Percentiles rank a stretch among this genome's conserved stretches.
These are phyloP conservation scores for Ganoderma leucocontextum DNA, from an alignment of 1,284 basidiomycete genomes.

Conservation along the genomic window DNA sequence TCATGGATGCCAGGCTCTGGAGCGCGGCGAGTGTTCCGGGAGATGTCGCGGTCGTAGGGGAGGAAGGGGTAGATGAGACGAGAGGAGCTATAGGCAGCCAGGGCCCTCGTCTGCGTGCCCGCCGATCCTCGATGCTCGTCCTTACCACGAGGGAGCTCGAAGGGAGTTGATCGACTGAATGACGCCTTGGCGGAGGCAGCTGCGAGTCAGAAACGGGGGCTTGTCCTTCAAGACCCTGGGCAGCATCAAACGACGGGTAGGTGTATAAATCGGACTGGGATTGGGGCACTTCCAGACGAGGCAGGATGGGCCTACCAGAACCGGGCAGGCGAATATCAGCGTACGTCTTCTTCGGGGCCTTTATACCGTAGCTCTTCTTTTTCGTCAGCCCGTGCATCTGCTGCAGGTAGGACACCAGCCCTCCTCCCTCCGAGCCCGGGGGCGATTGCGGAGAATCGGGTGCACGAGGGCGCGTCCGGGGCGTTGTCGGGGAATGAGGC, in stretches of 20 bases:
- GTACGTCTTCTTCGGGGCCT: slow-evolving; percentile 36
- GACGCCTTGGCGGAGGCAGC: slow-evolving; percentile 22
- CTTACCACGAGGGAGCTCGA: slow-evolving; percentile 28
- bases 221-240: slow-evolving; percentile 17
- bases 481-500: slow-evolving; percentile 25
- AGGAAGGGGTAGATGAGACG: slow-evolving; percentile 27
- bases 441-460: slow-evolving; percentile 27
- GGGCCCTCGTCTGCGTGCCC: slow-evolving; percentile 35
- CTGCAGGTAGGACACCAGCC: slow-evolving; percentile 43
- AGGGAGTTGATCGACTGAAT: slow-evolving; percentile 30
- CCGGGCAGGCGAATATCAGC: slow-evolving; percentile 34
- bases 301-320: slow-evolving; percentile 40
- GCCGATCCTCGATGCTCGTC: slow-evolving; percentile 32
- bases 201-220: slow-evolving; percentile 26
- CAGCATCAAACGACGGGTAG: slow-evolving; percentile 29
- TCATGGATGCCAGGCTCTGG: slow-evolving; percentile 38
- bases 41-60: slow-evolving; percentile 32
- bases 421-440: slow-evolving; percentile 29
- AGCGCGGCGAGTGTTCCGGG: slow-evolving; percentile 35
- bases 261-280: slow-evolving; percentile 32
- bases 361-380: slow-evolving; percentile 39
- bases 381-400: slow-evolving; percentile 44
- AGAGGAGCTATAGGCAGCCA: slow-evolving; percentile 37
- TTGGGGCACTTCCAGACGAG: slow-evolving; percentile 39
- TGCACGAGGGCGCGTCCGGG: slow-evolving; percentile 28